Evolutionary conservation across 164 flowering plant genomes (phyloP).

Genomic region (Pachysandra terminalis): DNA sequence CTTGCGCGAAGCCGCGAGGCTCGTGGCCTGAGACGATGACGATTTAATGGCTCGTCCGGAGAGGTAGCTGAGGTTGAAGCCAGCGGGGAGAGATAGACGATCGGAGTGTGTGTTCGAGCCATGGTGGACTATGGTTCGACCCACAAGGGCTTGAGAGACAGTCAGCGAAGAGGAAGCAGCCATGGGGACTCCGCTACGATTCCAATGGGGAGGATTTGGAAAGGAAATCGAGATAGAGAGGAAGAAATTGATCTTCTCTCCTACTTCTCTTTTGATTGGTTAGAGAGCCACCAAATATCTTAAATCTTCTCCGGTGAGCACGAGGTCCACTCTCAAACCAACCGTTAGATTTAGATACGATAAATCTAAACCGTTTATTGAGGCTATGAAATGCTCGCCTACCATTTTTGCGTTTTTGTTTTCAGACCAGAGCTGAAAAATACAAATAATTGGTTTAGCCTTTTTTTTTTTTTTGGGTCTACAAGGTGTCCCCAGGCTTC

Average conservation of each 20-base stretch:
- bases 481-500: too few species aligned
- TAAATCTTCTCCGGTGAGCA: constrained; percentile 1
- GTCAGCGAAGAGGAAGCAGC: constrained; percentile 41
- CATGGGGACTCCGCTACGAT: too few species aligned
- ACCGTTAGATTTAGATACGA: constrained; percentile 4
- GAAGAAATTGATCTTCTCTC: too few species aligned
- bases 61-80: constrained; percentile 18
- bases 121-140: not conserved
- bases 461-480: too few species aligned
- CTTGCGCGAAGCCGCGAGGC: constrained; percentile 17
- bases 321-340: not conserved
- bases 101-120: constrained; percentile 26
- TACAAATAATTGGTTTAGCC: too few species aligned
- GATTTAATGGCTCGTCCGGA: constrained; percentile 38
- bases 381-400: constrained; percentile 34
- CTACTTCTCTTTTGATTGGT: too few species aligned
- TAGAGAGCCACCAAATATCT: not conserved
- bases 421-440: too few species aligned
- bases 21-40: constrained; percentile 16
- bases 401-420: too few species aligned
- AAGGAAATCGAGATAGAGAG: not conserved
- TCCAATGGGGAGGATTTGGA: too few species aligned
- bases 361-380: constrained; percentile 30
- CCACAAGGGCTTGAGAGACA: constrained; percentile 27
- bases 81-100: constrained; percentile 20